Base-by-base conservation (phyloP, 1,284 basidiomycete genomes). In the Mixia osmundae region DNA sequence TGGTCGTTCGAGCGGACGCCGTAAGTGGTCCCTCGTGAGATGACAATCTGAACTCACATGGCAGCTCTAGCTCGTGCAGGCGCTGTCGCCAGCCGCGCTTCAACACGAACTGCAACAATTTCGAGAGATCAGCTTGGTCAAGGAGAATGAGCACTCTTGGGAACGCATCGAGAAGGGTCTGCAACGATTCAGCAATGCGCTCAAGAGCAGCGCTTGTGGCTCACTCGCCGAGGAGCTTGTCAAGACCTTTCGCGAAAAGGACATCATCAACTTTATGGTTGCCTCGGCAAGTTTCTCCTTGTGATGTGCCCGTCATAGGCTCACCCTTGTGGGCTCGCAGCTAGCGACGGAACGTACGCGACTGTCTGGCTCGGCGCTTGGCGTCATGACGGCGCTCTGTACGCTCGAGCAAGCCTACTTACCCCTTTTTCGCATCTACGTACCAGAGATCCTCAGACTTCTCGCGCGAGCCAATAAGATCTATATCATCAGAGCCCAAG, bases 61-160 rank as follows among this genome's bases (percentile, higher is more conserved):
- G n/a, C n/a, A n/a, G n/a, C n/a, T n/a, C n/a, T n/a, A n/a, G n/a
- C n/a, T n/a, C n/a, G n/a, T n/a, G n/a, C n/a, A n/a, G n/a, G n/a
- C n/a, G n/a, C n/a, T n/a, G n/a, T n/a, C n/a, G n/a, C n/a, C n/a
- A n/a, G n/a, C n/a, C n/a, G n/a, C n/a, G n/a, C n/a, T n/a, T n/a
- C n/a, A n/a, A n/a, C n/a, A n/a, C n/a, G n/a, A n/a, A n/a, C n/a
- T n/a, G n/a, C n/a, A n/a, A n/a, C n/a, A n/a, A n/a, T n/a, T n/a
- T n/a, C n/a, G n/a, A n/a, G n/a, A n/a, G n/a, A n/a, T n/a, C n/a
- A n/a, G n/a, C n/a, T n/a, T n/a, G n/a, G n/a, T 68, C n/a, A 51
- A 61, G 22, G 78, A 83, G 57, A 71, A 72, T 2, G 79, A 83
- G 52, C 76, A 83, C 26, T 70, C 68, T 3, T 83, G 78, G 78